phyloP scores from a whole-genome alignment of 495 filamentous ascomycete species.

The Podospora tetraspora region DNA sequence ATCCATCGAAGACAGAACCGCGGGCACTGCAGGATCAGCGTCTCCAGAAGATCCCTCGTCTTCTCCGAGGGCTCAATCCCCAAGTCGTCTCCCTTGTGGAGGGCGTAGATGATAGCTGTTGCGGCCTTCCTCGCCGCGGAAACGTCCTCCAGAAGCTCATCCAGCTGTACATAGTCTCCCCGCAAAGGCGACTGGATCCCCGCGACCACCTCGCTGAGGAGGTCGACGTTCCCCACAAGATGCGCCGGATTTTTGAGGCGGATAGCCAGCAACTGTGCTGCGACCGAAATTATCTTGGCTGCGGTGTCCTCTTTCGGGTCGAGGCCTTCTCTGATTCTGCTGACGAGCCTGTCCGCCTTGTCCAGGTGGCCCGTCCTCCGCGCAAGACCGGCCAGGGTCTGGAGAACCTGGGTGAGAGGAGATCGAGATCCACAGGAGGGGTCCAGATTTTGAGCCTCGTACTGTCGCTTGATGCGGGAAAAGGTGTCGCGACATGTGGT shows the following conservation, averaged over 20 bases:
- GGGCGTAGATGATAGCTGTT: slow-evolving; percentile 44
- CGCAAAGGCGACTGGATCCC: slow-evolving; percentile 53
- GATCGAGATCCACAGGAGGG: slow-evolving; percentile 26
- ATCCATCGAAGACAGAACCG: slow-evolving; percentile 51
- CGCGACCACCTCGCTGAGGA: slow-evolving; percentile 47
- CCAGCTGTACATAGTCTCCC: slow-evolving; percentile 60
- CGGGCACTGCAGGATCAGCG: slow-evolving; percentile 48
- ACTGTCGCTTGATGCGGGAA: slow-evolving; percentile 21
- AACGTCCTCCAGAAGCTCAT: slow-evolving; percentile 63
- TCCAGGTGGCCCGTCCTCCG: slow-evolving; percentile 39
- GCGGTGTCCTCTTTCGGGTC: slow-evolving; percentile 36
- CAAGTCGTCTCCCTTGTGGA: slow-evolving; percentile 14
- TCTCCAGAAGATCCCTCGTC: slow-evolving; percentile 36
- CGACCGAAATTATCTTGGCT: slow-evolving; percentile 39
- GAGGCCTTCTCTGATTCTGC: slow-evolving; percentile 32
- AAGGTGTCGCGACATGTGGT: slow-evolving; percentile 23
- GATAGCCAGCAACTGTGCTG: slow-evolving; percentile 42
- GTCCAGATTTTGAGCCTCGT: slow-evolving; percentile 22
- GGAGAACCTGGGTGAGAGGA: slow-evolving; percentile 36
- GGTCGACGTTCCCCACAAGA: slow-evolving; percentile 31
- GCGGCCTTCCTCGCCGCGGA: slow-evolving; percentile 57
- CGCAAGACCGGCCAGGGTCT: slow-evolving; percentile 37
- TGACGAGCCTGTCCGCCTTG: slow-evolving; percentile 47
- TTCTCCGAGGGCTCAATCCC: slow-evolving; percentile 8
- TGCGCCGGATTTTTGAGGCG: slow-evolving; percentile 35